These are phyloP conservation scores for Aspergillus panamensis DNA, from an alignment of 495 filamentous ascomycete species.

Conservation along the genomic window DNA sequence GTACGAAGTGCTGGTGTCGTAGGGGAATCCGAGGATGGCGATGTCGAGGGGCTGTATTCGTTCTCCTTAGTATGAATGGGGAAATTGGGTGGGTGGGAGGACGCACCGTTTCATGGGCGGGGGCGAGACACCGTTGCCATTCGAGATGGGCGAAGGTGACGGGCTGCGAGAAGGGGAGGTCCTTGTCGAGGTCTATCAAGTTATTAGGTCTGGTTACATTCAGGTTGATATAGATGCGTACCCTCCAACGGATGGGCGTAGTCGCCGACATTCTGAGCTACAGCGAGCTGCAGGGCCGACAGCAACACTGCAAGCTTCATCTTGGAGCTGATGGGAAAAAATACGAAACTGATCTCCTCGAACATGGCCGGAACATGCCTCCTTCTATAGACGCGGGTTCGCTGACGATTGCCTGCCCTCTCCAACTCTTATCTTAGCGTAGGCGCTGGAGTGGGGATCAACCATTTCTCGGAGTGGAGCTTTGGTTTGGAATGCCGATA, in stretches of 20 bases:
- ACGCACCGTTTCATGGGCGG: constrained; percentile 15
- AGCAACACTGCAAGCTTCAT: background rate
- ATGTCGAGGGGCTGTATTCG: constrained; percentile 22
- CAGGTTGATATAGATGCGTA: background rate
- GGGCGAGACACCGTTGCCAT: constrained; percentile 25
- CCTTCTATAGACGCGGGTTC: background rate
- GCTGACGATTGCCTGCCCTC: background rate
- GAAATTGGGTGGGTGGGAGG: too few species aligned
- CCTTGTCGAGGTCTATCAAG: constrained; percentile 23
- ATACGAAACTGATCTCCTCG: background rate
- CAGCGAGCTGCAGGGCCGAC: background rate
- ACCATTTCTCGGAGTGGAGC: background rate
- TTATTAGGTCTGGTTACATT: background rate
- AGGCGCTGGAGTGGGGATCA: background rate
- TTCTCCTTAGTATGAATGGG: too few species aligned
- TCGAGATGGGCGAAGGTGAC: constrained; percentile 29
- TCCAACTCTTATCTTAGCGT: background rate
- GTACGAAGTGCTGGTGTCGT: constrained; percentile 51
- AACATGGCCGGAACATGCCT: background rate
- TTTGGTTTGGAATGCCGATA: background rate
- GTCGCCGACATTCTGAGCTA: constrained; percentile 9
- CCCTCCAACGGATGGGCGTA: constrained; percentile 12
- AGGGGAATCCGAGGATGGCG: constrained; percentile 27
- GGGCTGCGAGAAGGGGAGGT: constrained; percentile 27
- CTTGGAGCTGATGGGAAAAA: background rate